Base-by-base conservation (phyloP, 1,284 basidiomycete genomes). In the Melanopsichium pennsylvanicum region DNA sequence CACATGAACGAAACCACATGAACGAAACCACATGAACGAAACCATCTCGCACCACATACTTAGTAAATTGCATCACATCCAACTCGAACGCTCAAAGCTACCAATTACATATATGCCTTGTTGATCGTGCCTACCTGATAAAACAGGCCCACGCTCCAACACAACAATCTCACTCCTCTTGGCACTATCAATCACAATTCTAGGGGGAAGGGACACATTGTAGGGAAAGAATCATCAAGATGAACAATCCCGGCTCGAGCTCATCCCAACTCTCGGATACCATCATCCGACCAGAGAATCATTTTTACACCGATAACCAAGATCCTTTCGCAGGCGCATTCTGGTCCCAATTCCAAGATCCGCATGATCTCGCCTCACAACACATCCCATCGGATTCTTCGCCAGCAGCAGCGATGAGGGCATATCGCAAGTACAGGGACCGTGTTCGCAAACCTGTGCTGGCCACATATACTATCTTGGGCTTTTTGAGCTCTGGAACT, bases 401-500 rank as follows among this genome's bases (percentile, higher is more conserved):
- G 25, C 57, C 63, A 7, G 52, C 57, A 7, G 64, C 66, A 11
- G 55, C 70, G 12, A 80, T 80, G 78, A 52, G 49, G 18, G 72
- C 75, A 15, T 81, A 80, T 46, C 69, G 79, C 23, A 63, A 70
- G 29, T 66, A 68, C 34, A 52, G 76, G 11, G 70, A 78, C 44
- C 44, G 51, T 2, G 62, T 62, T 19, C 63, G 78, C 16, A 62
- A 56, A 12, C 61, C 75, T 2, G 70, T 81, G 5, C 47, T 79
- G 7, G 51, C 60, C 4, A 72, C 70, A 5, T 98, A 98, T 83
- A 85, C 86, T 54, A 96, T 98, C 70, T 85, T 96, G 4, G 96
- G 96, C 8, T 99, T 98, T 83, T 93, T 99, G 71, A 96, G 93
- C 8, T 95, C 93, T 4, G 95, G 95, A 16, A 99, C 96, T 0